Base-by-base conservation (phyloP, 768 basidiomycete genomes). In the Vishniacozyma victoriae region DNA sequence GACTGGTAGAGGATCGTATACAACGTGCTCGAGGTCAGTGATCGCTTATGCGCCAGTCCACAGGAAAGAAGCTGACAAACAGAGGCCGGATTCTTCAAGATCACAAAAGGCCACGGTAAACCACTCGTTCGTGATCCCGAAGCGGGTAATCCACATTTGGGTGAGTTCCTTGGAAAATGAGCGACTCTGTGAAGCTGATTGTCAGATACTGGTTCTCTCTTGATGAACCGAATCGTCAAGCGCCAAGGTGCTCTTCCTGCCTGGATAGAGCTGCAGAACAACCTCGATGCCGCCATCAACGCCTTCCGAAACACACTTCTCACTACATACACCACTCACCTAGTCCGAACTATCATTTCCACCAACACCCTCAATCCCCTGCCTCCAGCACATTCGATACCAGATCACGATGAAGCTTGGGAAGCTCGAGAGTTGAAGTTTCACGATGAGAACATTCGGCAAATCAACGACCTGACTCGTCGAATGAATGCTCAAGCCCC, bases 401-500 rank as follows among this genome's bases (percentile, higher is more conserved):
- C 66, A 2, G 36, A 37, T 16, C 44, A 41, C 14, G 86, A 89
- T 67, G 59, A 65, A 3, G 80, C 79, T 44, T 90, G 87, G 87
- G 81, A 84, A 62, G 71, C 73, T 24, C 78, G 79, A 39, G 86
- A 89, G 64, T 66, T 71, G 15, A 70, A 77, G 37, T 87, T 87
- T 58, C 86, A 88, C 58, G 78, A 82, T 26, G 75, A 78, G 2
- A 83, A 83, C 12, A 61, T 90, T 29, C 76, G 75, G 24, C 83
- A 89, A 56, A 72, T 89, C 33, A 89, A 91, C 69, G 75, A 80
- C 3, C 75, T 84, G 4, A 82, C 89, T 22, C 77, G 86, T 41
- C 82, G 83, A 72, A 85, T 87, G 72, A 90, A 91, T 63, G 82
- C 78, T 5, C 67, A 85, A 36, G 88, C 87, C 12, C 87, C 86